Base-by-base conservation (phyloP, 352 stramenopile genomes). In the Pythium monospermum region DNA sequence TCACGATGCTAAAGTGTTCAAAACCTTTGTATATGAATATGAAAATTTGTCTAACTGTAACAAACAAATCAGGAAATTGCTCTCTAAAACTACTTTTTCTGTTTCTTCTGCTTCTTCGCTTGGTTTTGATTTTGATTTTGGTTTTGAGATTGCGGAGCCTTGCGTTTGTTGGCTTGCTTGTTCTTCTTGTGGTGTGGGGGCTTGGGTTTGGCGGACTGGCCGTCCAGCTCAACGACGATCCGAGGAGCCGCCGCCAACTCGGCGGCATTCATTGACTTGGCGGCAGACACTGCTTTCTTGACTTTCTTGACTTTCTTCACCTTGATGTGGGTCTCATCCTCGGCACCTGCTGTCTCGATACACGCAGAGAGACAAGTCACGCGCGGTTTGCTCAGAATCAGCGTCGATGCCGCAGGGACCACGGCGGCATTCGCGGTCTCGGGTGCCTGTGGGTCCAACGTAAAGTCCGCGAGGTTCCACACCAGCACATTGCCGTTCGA, bases 401-500 rank as follows among this genome's bases (percentile, higher is more conserved):
- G 63, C 6, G 76, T 84, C n/a, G 77, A 86, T 18, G 68, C 68
- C 28, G 90, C 56, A 0, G 78, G 83, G 46, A 64, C 51, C 18
- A 85, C 75, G 6, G 52, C 54, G 11, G 62, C 74, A 64, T 91
- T 88, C 12, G 63, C 64, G 31, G 87, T 66, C n/a, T 79, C 72
- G 0, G 78, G 72, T 0, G 66, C 66, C 2, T 59, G 35, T 1
- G 63, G 53, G 45, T 88, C 69, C 25, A 91, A 58, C 44, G 52
- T 73, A 33, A 91, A 86, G 6, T 73, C 58, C 3, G 75, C 68
- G 18, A 90, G 57, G 57, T 94, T 76, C 76, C 76, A 94, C n/a
- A 94, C 71, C 57, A 89, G 78, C 30, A 94, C 74, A 19, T 68
- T 65, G 30, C 83, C 83, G 44, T 82, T 82, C 21, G 83, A 90